Percentiles rank a stretch among this genome's conserved stretches.
Evolutionary conservation across 208 protist species (phyloP).

Genomic region (Tritrichomonas foetus): DNA sequence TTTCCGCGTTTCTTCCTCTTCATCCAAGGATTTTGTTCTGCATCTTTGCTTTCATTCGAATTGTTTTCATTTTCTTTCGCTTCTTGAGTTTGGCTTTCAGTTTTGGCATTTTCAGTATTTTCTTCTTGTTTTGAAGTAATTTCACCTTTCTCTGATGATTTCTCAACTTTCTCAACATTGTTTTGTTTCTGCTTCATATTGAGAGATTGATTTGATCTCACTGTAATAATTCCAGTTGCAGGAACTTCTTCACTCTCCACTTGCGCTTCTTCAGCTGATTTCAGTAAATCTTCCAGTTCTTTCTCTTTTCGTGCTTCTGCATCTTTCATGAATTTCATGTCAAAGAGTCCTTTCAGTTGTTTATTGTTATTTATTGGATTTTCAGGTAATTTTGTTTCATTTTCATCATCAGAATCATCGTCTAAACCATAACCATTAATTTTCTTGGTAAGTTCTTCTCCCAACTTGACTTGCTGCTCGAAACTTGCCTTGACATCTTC

Average conservation of each 20-base stretch:
- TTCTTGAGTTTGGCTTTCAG: neutral
- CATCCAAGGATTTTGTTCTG: neutral
- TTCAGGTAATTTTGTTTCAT: neutral
- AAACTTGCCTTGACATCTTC: neutral
- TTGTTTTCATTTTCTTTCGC: neutral
- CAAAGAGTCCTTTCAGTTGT: neutral
- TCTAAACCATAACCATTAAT: neutral
- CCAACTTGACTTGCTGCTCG: neutral
- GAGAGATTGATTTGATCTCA: neutral
- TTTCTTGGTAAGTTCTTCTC: neutral
- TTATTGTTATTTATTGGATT: neutral
- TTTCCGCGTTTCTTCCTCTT: neutral
- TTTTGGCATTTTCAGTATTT: neutral
- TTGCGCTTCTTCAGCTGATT: neutral
- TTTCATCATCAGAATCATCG: neutral
- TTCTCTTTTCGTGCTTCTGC: neutral
- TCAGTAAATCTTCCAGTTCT: neutral
- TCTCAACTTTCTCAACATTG: too few relatives aligned
- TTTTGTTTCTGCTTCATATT: neutral
- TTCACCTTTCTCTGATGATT: too few relatives aligned
- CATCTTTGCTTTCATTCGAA: neutral
- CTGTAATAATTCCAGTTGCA: neutral
- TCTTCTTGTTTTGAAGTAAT: neutral
- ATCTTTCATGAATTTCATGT: conserved; percentile 30
- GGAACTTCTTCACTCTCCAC: neutral